Evolutionary conservation across 768 basidiomycete genomes (phyloP).

Genomic region (Pisolithus albus): DNA sequence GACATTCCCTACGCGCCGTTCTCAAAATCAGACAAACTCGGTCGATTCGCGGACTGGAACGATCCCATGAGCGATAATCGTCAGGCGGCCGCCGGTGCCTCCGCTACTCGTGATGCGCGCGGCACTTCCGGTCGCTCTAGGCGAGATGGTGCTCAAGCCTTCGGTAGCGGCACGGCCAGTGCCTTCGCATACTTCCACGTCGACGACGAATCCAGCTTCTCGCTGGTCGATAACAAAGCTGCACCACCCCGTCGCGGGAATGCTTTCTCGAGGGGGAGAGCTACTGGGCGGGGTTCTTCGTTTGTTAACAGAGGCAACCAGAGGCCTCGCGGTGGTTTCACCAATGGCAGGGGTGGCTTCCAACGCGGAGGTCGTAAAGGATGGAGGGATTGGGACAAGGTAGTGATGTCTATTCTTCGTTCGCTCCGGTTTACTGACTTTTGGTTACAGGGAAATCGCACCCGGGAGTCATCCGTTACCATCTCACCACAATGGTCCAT

Average conservation of each 20-base stretch:
- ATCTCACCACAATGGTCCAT: conserved; percentile 92
- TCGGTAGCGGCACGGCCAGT: conserved; percentile 83
- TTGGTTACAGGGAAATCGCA: conserved; percentile 60
- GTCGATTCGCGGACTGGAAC: conserved; percentile 97
- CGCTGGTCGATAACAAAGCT: conserved; percentile 86
- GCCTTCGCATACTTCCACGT: conserved; percentile 97
- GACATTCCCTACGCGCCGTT: conserved; percentile 98
- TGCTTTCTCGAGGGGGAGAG: conserved; percentile 47
- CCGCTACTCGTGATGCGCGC: conserved; percentile 42
- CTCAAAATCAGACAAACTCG: conserved; percentile 98
- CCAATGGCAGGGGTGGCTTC: conserved; percentile 38
- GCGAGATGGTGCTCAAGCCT: conserved; percentile 75
- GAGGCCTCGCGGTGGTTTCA: conserved; percentile 38
- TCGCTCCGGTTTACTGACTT: not conserved
- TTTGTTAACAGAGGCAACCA: conserved; percentile 38
- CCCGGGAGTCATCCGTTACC: conserved; percentile 87
- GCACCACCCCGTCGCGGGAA: conserved; percentile 66
- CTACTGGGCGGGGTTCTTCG: conserved; percentile 30
- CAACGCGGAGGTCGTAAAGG: conserved; percentile 47
- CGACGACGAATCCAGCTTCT: conserved; percentile 96
- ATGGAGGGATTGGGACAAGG: conserved; percentile 96
- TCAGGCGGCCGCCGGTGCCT: conserved; percentile 45
- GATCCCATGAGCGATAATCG: conserved; percentile 62
- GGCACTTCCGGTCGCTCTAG: conserved; percentile 51
- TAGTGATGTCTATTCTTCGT: conserved; percentile 23